Percentiles rank a stretch among this genome's conserved stretches.
Evolutionary conservation across 202 grass and related monocot genomes (phyloP).

Genomic region (Sporobolus alterniflorus): DNA sequence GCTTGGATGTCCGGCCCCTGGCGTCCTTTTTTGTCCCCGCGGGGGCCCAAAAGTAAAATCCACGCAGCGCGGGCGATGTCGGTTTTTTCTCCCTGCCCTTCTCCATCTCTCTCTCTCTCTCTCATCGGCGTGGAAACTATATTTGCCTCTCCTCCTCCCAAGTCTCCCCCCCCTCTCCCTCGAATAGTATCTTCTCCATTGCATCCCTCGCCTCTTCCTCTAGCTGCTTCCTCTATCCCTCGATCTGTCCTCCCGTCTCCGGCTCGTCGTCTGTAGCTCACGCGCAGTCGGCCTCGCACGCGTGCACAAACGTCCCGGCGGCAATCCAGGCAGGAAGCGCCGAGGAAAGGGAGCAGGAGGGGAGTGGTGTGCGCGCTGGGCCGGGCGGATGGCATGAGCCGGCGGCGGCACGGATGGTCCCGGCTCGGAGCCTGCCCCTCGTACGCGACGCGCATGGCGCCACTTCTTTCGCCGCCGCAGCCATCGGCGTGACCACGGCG

Average conservation of each 20-base stretch:
- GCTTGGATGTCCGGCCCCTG: background rate
- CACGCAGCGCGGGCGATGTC: background rate
- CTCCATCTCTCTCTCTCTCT: background rate
- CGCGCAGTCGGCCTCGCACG: background rate
- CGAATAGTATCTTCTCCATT: background rate
- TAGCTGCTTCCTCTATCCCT: constrained; percentile 5
- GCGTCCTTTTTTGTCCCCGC: constrained; percentile 24
- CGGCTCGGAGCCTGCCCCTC: constrained; percentile 52
- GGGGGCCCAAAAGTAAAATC: constrained; percentile 25
- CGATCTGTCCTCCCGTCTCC: background rate
- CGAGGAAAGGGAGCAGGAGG: background rate
- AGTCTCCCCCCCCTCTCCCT: background rate
- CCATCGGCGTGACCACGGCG: constrained; percentile 10
- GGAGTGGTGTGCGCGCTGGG: background rate
- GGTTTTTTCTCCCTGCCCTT: background rate
- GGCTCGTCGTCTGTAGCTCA: background rate
- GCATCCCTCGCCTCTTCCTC: background rate
- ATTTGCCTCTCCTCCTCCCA: constrained; percentile 9
- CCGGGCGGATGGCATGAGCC: constrained; percentile 59
- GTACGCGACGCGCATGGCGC: constrained; percentile 43
- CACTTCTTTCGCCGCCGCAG: too few species aligned
- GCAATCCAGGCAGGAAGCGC: background rate
- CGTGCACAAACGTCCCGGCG: background rate
- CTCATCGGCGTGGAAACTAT: background rate
- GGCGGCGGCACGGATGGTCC: constrained; percentile 58